Base-by-base conservation (phyloP, 2,329 filamentous ascomycete genomes). In the Ophiocordyceps camponoti-floridani region DNA sequence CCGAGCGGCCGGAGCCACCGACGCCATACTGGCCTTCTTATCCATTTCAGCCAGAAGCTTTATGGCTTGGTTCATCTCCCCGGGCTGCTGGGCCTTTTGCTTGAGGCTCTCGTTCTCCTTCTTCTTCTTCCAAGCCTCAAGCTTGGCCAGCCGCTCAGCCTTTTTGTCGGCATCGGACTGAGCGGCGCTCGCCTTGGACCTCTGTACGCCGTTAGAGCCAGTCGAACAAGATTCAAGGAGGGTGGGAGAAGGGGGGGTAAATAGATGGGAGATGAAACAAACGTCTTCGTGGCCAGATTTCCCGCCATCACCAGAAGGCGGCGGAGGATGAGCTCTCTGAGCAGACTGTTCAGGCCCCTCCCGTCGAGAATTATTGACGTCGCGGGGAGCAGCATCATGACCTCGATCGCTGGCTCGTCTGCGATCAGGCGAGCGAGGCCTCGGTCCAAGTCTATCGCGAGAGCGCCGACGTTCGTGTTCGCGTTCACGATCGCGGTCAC, bases 61-160 rank as follows among this genome's bases (percentile, higher is more conserved):
- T 52, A 76, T 70, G 37, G 79, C 73, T 50, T 77, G 78, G 47
- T 74, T 75, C 38, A 75, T 68, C 44, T 76, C 77, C 41, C 79
- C 71, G 53, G 45, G 42, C 9, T 18, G 26, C 18, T 46, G 38
- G 9, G 82, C 75, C 54, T 77, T 79, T 57, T 83, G 76, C 58
- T 84, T 84, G 49, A 73, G 74, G 53, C 81, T 80, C 52, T 81
- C 80, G 57, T 79, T 77, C 50, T 85, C 83, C 58, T 86, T 81
- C 63, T 88, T 89, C 62, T 86, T 83, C 64, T 94, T 94, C 88
- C 87, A 94, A 46, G 84, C 84, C 59, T 89, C 84, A 27, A 94
- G 65, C 58, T 85, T 88, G 27, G 84, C 84, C 40, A 87, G 69
- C 49, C 84, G 72, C 60, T 89, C 84, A 43, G 81, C 82, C 59